These are phyloP conservation scores for Ustilago cynodontis DNA, from an alignment of 1,284 basidiomycete genomes.

Conservation along the genomic window DNA sequence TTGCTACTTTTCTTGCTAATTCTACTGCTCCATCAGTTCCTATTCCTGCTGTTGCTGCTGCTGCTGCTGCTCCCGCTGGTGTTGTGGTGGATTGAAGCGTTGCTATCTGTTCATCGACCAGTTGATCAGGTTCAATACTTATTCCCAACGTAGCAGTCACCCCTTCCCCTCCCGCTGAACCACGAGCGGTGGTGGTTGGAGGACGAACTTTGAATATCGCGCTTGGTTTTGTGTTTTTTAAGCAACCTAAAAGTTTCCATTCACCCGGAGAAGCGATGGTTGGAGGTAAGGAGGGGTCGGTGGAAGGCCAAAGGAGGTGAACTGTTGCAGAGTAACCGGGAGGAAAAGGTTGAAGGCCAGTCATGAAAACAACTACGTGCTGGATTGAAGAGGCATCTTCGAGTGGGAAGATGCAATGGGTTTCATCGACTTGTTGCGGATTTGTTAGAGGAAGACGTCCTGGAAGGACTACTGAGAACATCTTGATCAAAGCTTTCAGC, in stretches of 20 bases:
- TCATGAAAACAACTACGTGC: slow-evolving; percentile 68
- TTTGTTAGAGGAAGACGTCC: slow-evolving; percentile 62
- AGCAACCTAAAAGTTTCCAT: slow-evolving; percentile 64
- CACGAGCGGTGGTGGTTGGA: neutral
- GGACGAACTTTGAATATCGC: slow-evolving; percentile 61
- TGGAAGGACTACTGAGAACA: slow-evolving; percentile 68
- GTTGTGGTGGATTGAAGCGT: slow-evolving; percentile 5
- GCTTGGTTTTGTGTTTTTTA: slow-evolving; percentile 65
- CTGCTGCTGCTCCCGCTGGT: slow-evolving; percentile 7
- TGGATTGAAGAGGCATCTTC: slow-evolving; percentile 56
- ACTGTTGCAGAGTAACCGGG: slow-evolving; percentile 64
- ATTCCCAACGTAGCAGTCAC: slow-evolving; percentile 60
- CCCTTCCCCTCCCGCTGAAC: neutral
- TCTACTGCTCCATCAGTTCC: slow-evolving; percentile 26
- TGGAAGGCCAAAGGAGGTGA: slow-evolving; percentile 60
- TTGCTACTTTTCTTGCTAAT: slow-evolving; percentile 63
- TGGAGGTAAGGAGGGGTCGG: neutral
- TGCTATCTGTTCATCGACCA: slow-evolving; percentile 61
- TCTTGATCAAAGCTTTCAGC: no score
- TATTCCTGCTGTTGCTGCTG: neutral
- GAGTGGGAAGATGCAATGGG: slow-evolving; percentile 65
- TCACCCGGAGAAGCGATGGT: slow-evolving; percentile 3
- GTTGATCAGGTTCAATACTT: slow-evolving; percentile 58
- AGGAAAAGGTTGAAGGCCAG: slow-evolving; percentile 65
- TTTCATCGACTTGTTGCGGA: slow-evolving; percentile 66